These are phyloP conservation scores for Boletus insuetus DNA, from an alignment of 768 basidiomycete species.

Conservation along the genomic window DNA sequence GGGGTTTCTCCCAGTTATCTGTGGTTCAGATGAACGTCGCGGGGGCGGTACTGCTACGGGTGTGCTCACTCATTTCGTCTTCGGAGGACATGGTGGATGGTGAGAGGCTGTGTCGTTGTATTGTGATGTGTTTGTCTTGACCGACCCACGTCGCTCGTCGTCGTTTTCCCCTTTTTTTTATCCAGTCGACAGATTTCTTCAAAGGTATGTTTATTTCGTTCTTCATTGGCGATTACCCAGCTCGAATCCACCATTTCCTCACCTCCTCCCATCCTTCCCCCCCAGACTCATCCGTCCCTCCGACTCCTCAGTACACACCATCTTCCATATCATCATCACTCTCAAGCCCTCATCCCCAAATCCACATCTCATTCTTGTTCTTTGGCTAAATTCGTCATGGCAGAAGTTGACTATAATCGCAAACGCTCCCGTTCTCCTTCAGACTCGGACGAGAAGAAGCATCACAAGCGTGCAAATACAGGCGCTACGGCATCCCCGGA, in stretches of 20 bases:
- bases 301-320: conserved; percentile 37
- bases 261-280: conserved; percentile 52
- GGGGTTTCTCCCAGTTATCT: conserved; percentile 22
- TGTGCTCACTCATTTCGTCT: conserved; percentile 31
- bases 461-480: conserved; percentile 81
- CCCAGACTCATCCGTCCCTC: conserved; percentile 44
- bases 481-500: conserved; percentile 62
- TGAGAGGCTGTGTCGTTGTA: conserved; percentile 21
- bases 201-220: conserved; percentile 39
- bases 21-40: conserved; percentile 25
- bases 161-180: not conserved
- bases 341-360: conserved; percentile 45
- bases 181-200: too few relatives aligned
- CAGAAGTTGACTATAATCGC: conserved; percentile 81
- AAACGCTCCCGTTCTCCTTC: conserved; percentile 87
- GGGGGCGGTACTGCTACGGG: not conserved
- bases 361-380: conserved; percentile 36
- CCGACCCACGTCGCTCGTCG: not conserved
- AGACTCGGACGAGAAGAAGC: conserved; percentile 76
- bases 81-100: conserved; percentile 27
- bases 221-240: conserved; percentile 42
- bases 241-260: conserved; percentile 55
- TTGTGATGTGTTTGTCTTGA: conserved; percentile 16
- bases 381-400: conserved; percentile 67
- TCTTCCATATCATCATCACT: conserved; percentile 39